These are phyloP conservation scores for Asterophora parasitica DNA, from an alignment of 768 basidiomycete genomes.

Conservation along the genomic window DNA sequence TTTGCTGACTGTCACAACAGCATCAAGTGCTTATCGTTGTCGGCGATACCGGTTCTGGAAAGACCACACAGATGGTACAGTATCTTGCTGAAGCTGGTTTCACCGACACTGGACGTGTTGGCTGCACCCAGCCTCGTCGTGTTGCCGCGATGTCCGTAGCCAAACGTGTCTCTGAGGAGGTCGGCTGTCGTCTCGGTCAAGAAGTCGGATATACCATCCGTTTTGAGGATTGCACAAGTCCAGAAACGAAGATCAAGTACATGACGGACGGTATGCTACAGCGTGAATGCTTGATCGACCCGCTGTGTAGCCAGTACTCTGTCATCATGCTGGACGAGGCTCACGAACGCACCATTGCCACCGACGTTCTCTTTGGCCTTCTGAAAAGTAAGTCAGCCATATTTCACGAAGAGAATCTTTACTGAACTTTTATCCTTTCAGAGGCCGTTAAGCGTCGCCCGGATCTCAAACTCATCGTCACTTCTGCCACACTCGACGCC, in stretches of 20 bases:
- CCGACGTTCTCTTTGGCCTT: constrained; percentile 95
- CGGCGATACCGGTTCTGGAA: constrained; percentile 97
- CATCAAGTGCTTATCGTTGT: constrained; percentile 98
- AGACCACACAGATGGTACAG: constrained; percentile 99
- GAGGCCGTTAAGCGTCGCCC: constrained; percentile 93
- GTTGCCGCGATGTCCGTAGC: constrained; percentile 99
- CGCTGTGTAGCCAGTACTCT: constrained; percentile 87
- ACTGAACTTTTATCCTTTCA: constrained; percentile 30
- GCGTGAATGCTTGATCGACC: constrained; percentile 94
- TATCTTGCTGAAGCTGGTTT: constrained; percentile 95
- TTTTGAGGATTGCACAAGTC: constrained; percentile 98
- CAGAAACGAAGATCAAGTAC: constrained; percentile 99
- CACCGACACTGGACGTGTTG: constrained; percentile 86
- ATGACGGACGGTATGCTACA: constrained; percentile 99
- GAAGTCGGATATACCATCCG: constrained; percentile 99
- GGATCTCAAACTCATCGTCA: constrained; percentile 96
- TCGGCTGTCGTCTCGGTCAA: constrained; percentile 93
- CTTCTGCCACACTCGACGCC: constrained; percentile 97
- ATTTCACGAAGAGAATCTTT: background rate
- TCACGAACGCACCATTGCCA: constrained; percentile 97
- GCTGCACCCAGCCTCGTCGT: constrained; percentile 98
- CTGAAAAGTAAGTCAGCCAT: constrained; percentile 65
- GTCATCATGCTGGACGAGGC: constrained; percentile 99
- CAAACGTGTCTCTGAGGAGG: constrained; percentile 97
- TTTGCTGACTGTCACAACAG: constrained; percentile 32